Conservation (phyloP, 805 yeast genomes). For the Saccharomycopsis sp. region DNA sequence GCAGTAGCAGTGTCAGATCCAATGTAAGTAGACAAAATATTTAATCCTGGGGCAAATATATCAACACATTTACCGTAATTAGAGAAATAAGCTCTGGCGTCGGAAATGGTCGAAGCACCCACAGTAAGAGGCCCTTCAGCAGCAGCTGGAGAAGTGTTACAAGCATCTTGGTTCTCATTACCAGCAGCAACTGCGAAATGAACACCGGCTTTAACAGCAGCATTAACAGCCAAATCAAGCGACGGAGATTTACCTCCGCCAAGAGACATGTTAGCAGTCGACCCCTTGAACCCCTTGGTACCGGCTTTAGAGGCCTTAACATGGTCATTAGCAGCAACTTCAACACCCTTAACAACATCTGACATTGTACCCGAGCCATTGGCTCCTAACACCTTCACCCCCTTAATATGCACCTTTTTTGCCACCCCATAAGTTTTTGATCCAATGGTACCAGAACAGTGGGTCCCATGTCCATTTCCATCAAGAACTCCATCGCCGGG, state of each 20-base stretch:
- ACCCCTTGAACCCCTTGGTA: slow-evolving; percentile 60
- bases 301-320: slow-evolving; percentile 34
- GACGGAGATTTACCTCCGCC: slow-evolving; percentile 92
- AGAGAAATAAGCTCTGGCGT: slow-evolving; percentile 89
- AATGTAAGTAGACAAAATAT: slow-evolving; percentile 76
- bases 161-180: slow-evolving; percentile 89
- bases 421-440: slow-evolving; percentile 54
- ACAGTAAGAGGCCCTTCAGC: slow-evolving; percentile 83
- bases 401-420: slow-evolving; percentile 50
- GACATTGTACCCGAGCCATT: slow-evolving; percentile 56
- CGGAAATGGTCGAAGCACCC: slow-evolving; percentile 88
- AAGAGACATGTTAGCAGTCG: slow-evolving; percentile 87
- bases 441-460: slow-evolving; percentile 62
- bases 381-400: slow-evolving; percentile 54
- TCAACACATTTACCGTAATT: slow-evolving; percentile 96
- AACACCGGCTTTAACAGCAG: slow-evolving; percentile 82
- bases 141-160: slow-evolving; percentile 87
- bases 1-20: slow-evolving; percentile 75
- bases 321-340: slow-evolving; percentile 50
- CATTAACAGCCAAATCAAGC: slow-evolving; percentile 80
- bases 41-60: slow-evolving; percentile 93
- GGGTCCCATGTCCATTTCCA: slow-evolving; percentile 62
- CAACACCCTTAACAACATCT: slow-evolving; percentile 58
- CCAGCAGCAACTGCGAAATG: slow-evolving; percentile 97
- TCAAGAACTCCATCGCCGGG: slow-evolving; percentile 44